phyloP scores from a whole-genome alignment of 768 basidiomycete species.

The Lepiota subincarnata region DNA sequence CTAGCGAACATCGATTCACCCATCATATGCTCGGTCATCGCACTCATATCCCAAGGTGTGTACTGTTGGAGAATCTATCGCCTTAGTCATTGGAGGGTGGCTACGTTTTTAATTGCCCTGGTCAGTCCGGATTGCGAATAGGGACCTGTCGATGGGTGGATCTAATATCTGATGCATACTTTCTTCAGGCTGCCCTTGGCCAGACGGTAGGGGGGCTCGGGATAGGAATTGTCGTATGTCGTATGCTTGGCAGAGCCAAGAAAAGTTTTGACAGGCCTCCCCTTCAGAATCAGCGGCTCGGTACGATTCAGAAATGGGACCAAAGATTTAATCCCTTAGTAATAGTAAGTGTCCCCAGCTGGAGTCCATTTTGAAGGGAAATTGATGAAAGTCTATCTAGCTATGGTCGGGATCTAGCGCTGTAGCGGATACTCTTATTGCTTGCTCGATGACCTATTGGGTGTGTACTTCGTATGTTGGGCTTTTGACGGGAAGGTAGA shows the following conservation, averaged over 20 bases:
- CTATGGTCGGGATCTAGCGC: conserved; percentile 6
- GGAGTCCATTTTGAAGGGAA: too few relatives aligned
- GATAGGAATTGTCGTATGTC: conserved; percentile 10
- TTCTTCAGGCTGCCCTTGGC: background rate
- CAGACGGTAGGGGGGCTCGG: conserved; percentile 8
- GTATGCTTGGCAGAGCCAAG: too few relatives aligned
- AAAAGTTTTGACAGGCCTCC: background rate
- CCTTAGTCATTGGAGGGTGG: conserved; percentile 1
- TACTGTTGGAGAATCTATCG: conserved; percentile 12
- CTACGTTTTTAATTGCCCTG: background rate
- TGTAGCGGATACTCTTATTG: conserved; percentile 7
- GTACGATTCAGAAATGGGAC: conserved; percentile 4
- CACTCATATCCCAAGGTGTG: conserved; percentile 11
- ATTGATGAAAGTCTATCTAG: background rate
- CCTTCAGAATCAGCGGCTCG: conserved; percentile 7
- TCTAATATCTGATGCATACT: background rate
- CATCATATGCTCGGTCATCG: conserved; percentile 7
- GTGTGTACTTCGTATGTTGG: background rate
- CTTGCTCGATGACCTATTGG: conserved; percentile 1
- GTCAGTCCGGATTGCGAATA: background rate
- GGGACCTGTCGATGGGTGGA: background rate
- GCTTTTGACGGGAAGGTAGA: background rate
- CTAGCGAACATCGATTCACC: conserved; percentile 12
- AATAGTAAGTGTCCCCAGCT: background rate
- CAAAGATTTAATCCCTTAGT: background rate